A percentile compares a stretch with the other conserved stretches of the same genome.
These are phyloP conservation scores for Amanita inopinata DNA, from an alignment of 768 basidiomycete species.

Conservation along the genomic window DNA sequence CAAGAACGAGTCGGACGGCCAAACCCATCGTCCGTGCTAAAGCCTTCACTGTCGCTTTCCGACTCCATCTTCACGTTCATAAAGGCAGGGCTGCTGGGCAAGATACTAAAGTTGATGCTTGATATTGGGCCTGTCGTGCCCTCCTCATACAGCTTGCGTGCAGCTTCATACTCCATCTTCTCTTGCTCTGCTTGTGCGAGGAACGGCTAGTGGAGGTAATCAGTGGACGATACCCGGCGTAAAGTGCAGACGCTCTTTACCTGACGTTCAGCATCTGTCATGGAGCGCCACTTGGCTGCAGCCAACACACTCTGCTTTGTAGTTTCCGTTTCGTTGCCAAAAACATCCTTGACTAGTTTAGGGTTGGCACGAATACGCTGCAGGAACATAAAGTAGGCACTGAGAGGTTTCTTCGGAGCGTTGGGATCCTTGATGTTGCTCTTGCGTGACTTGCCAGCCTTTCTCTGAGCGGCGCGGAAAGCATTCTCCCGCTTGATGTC, in stretches of 20 bases:
- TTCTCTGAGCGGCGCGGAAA: constrained; percentile 86
- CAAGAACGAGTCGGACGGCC: constrained; percentile 28
- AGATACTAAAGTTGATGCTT: constrained; percentile 77
- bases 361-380: constrained; percentile 81
- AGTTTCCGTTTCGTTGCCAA: constrained; percentile 86
- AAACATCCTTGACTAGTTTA: constrained; percentile 65
- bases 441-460: constrained; percentile 86
- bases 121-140: constrained; percentile 57
- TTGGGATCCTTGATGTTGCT: constrained; percentile 96
- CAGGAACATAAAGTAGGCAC: constrained; percentile 92
- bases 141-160: constrained; percentile 81
- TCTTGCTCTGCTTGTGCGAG: constrained; percentile 90
- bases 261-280: constrained; percentile 91
- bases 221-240: constrained; percentile 10
- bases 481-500: constrained; percentile 92
- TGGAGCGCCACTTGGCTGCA: constrained; percentile 85
- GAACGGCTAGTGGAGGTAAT: constrained; percentile 57
- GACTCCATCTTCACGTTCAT: constrained; percentile 53
- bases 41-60: constrained; percentile 64
- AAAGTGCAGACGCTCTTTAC: constrained; percentile 31
- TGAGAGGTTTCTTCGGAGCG: constrained; percentile 91
- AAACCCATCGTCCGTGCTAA: constrained; percentile 38
- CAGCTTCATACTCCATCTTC: constrained; percentile 88
- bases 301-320: constrained; percentile 92
- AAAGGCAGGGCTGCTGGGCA: constrained; percentile 59